Evolutionary conservation across 2,329 filamentous ascomycete genomes (phyloP), one percentile per base, ranked within the genome.

Genomic region (Dactylellina drechsleri): DNA sequence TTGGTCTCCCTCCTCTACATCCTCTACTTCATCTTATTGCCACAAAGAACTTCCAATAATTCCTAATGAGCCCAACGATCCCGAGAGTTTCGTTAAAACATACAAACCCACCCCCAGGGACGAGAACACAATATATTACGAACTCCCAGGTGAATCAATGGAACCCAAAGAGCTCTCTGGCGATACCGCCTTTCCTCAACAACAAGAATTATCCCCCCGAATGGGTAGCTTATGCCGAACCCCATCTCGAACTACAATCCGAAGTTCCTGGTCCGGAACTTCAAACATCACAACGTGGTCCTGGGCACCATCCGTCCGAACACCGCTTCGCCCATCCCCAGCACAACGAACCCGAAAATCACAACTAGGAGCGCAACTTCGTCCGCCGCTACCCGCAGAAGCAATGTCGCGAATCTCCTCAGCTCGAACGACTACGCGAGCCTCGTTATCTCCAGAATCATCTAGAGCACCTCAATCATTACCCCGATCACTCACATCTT

Each of bases 21-120:
- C 23, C 23, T 59, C 40, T 23, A 15, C 2, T 6, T 40, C 56
- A 15, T 15, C 28, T 3, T 20, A 40, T 12, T 20, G 56, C n/a
- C n/a, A 40, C 10, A 59, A 45, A 16, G 65, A 68, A 23, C 40
- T 68, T 6, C 65, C 65, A 1, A 23, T 36, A 8, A 40, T 54
- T 36, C 15, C 56, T 23, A n/a, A n/a, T n/a, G n/a, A n/a, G n/a
- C n/a, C n/a, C n/a, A 41, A 58, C 43, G 7, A 58, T 12, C 43
- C 50, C 26, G 26, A 28, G 26, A 28, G 7, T 4, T 28, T 28
- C 7, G 26, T 28, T 28, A 28, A 28, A 28, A 28, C 3, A 7
- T 28, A 28, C 7, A 28, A 28, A 28, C 26, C 3, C 26, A 28
- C 7, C 7, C 26, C 26, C 26, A 28, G 26, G 26, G 26, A 28